These are phyloP conservation scores for Combretum micranthum DNA, from an alignment of 345 rosid species.

Conservation along the genomic window DNA sequence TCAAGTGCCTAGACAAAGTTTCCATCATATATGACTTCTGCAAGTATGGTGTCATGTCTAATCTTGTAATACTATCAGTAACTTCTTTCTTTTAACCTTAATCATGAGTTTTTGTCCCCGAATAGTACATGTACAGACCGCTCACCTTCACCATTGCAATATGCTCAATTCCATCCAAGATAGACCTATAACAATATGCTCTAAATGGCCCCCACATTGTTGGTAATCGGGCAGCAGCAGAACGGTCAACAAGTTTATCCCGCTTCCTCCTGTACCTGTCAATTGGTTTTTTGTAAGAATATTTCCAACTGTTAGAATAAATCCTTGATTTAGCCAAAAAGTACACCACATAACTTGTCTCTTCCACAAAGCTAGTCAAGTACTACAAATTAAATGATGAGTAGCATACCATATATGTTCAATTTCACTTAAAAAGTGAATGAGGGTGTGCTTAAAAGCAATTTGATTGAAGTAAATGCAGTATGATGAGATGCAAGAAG, in stretches of 20 bases:
- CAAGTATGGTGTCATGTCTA: background rate
- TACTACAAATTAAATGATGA: too few species aligned
- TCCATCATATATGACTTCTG: too few species aligned
- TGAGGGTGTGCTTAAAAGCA: too few species aligned
- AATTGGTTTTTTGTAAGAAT: conserved; percentile 6
- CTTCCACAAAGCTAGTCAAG: too few species aligned
- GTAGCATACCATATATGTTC: too few species aligned
- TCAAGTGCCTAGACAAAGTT: too few species aligned
- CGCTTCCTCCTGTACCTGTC: conserved; percentile 81
- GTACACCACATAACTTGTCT: too few species aligned
- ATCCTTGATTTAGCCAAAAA: background rate
- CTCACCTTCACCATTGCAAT: conserved; percentile 98
- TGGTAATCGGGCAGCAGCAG: conserved; percentile 75
- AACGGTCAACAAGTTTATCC: conserved; percentile 64
- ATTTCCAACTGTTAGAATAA: background rate
- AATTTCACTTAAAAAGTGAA: too few species aligned
- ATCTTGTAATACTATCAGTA: background rate
- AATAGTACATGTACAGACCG: background rate
- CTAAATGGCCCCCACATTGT: conserved; percentile 94
- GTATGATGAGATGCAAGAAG: too few species aligned
- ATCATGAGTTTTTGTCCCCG: background rate
- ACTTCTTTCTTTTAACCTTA: background rate
- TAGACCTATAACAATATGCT: conserved; percentile 69
- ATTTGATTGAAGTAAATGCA: too few species aligned
- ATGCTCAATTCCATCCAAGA: conserved; percentile 90